Evolutionary conservation across 257 asterid genomes (phyloP), one percentile per base, ranked within the genome.

Genomic region (Penstemon eatonii): DNA sequence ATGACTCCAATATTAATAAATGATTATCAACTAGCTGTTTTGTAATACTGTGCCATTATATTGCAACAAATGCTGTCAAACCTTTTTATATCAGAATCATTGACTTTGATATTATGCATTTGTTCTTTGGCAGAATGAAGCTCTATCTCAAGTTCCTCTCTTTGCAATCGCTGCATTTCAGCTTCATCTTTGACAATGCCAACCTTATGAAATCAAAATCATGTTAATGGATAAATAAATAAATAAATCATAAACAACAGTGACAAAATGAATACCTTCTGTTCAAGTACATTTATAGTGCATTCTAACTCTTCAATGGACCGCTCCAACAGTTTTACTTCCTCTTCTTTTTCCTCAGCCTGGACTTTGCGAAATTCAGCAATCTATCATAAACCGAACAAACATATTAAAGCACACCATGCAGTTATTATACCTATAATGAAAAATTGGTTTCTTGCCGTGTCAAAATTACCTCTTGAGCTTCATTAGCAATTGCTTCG

Each of bases 131-230:
- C 73, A 65, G 81, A 68, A 46, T 87, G 92, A 87, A 94, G 93
- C 78, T 94, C 99, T 73, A 84, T 80, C 81, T 94, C 97, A 74
- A 94, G 96, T 63, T 94, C 97, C 83, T 89, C 99, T 77, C 99
- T 89, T 77, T 91, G 91, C 76, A 87, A 76, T 25, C 85, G 73
- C 65, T 94, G 99, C 77, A 86, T 81, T 78, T 91, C 99, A 77
- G 97, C 96, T 75, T 94, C 99, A 78, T 84, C 96, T 78, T 81
- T 83, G 80, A 94, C 88, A 69, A 91, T 80, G 54, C 79, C 95
- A 66, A 86, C 92, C 99, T 93, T 70, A 33, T 46, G 64, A 78
- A 64, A 56, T 61, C 57, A 72, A 71, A 72, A 61, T 19, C 62
- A 18, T 72, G 81, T 80, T 79, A 86, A 51, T 69, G 38, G 4